Conservation (phyloP, 495 filamentous ascomycete species). For the Emericellopsis terricola region DNA sequence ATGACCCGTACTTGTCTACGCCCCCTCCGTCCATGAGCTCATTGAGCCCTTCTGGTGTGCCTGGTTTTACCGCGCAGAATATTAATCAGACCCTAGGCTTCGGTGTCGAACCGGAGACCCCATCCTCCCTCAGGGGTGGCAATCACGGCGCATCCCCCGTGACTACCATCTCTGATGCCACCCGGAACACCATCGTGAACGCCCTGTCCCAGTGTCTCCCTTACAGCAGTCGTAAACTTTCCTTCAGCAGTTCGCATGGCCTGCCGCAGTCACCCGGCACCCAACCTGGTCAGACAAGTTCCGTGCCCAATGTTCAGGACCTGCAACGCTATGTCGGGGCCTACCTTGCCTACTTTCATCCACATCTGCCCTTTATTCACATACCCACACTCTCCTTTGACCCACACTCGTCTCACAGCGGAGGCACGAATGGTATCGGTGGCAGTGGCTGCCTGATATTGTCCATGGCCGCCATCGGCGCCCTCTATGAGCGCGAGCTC, state of each 20-base stretch:
- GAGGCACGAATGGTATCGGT: conserved; percentile 47
- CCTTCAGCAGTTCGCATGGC: conserved; percentile 46
- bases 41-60: conserved; percentile 30
- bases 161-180: conserved; percentile 78
- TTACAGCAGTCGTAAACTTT: conserved; percentile 62
- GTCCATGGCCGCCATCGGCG: conserved; percentile 91
- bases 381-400: conserved; percentile 87
- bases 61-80: conserved; percentile 32
- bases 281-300: conserved; percentile 25
- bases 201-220: conserved; percentile 59
- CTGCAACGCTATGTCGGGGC: conserved; percentile 82
- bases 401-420: conserved; percentile 43
- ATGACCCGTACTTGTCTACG: conserved; percentile 38
- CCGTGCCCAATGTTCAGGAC: conserved; percentile 72
- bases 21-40: conserved; percentile 53
- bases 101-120: conserved; percentile 43
- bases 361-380: conserved; percentile 86
- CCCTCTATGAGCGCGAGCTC: conserved; percentile 79
- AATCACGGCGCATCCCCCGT: conserved; percentile 37
- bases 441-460: conserved; percentile 83
- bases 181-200: conserved; percentile 67
- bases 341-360: conserved; percentile 90
- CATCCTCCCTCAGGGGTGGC: conserved; percentile 47
- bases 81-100: conserved; percentile 42
- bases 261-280: conserved; percentile 43